phyloP scores from a whole-genome alignment of 2,329 filamentous ascomycete genomes.

The Myriangium duriaei region DNA sequence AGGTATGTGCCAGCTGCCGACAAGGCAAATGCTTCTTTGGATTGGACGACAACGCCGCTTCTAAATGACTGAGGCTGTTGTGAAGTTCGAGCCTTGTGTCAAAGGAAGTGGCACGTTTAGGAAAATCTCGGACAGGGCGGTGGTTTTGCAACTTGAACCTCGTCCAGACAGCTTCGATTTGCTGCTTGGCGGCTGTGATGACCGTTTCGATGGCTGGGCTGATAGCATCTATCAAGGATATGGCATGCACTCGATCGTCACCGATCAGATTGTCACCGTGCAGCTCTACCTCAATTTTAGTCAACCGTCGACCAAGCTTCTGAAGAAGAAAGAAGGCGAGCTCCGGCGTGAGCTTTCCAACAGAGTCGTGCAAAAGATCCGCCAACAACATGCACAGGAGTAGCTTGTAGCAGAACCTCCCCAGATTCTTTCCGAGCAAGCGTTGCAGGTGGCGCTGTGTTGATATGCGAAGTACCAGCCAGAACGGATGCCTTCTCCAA shows the following conservation, averaged over 20 bases:
- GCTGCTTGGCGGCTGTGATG: background rate
- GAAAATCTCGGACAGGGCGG: constrained; percentile 2
- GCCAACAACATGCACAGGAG: constrained; percentile 37
- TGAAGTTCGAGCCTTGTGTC: constrained; percentile 14
- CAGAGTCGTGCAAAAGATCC: constrained; percentile 21
- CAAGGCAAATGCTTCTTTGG: background rate
- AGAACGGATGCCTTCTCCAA: constrained; percentile 51
- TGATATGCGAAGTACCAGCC: constrained; percentile 49
- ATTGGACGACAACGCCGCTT: background rate
- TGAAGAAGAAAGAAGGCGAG: constrained; percentile 14
- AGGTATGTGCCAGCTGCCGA: background rate
- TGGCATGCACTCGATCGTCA: background rate
- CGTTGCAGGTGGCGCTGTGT: constrained; percentile 38
- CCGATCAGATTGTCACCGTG: background rate
- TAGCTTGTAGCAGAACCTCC: constrained; percentile 24
- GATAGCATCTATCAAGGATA: background rate
- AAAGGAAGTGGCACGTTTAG: background rate
- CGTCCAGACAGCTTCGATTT: constrained; percentile 1
- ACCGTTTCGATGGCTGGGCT: background rate
- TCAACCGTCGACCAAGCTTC: constrained; percentile 17
- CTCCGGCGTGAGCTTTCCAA: background rate
- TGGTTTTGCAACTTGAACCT: background rate
- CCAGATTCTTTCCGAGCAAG: background rate
- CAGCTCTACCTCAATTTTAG: constrained; percentile 14
- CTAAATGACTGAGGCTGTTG: constrained; percentile 8